These are phyloP conservation scores for Climacium dendroides DNA, from an alignment of 225 moss, liverwort and hornwort species.

Conservation along the genomic window DNA sequence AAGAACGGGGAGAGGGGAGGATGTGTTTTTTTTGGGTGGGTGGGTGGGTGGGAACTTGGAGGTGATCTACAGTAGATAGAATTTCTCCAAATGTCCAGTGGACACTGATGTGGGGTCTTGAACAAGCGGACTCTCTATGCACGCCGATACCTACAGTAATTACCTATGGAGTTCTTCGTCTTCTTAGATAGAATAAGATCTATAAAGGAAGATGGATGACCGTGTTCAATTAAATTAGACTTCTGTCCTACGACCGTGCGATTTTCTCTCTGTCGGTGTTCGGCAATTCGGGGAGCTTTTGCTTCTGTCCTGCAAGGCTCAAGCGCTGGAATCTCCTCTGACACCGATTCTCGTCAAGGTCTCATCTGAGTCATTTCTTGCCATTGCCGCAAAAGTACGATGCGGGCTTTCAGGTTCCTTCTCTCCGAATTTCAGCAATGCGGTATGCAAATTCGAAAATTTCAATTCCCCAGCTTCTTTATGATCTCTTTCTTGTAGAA, in stretches of 20 bases:
- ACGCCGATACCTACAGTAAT: too few relatives aligned
- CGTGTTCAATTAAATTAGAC: not conserved
- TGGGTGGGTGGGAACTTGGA: too few relatives aligned
- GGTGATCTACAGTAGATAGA: too few relatives aligned
- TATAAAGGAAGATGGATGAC: not conserved
- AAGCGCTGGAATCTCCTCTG: not conserved
- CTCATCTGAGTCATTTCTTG: not conserved
- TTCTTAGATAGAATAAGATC: not conserved
- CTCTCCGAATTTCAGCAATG: not conserved
- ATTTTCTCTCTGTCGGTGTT: too few relatives aligned
- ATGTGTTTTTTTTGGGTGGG: too few relatives aligned
- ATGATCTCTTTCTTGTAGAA: not conserved
- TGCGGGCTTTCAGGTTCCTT: not conserved
- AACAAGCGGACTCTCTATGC: too few relatives aligned
- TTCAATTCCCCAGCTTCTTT: not conserved
- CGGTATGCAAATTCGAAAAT: not conserved
- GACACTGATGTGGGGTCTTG: too few relatives aligned
- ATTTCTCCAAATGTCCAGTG: too few relatives aligned
- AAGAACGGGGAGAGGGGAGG: too few relatives aligned
- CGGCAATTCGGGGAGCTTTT: not conserved
- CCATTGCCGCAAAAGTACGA: not conserved
- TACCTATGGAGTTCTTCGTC: too few relatives aligned
- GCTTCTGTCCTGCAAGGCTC: not conserved
- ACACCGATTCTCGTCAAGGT: not conserved
- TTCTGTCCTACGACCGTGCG: not conserved